Percentiles rank a stretch among this genome's conserved stretches.
Evolutionary conservation across 2,329 filamentous ascomycete species (phyloP).

Genomic region (Cladosporium sp.): DNA sequence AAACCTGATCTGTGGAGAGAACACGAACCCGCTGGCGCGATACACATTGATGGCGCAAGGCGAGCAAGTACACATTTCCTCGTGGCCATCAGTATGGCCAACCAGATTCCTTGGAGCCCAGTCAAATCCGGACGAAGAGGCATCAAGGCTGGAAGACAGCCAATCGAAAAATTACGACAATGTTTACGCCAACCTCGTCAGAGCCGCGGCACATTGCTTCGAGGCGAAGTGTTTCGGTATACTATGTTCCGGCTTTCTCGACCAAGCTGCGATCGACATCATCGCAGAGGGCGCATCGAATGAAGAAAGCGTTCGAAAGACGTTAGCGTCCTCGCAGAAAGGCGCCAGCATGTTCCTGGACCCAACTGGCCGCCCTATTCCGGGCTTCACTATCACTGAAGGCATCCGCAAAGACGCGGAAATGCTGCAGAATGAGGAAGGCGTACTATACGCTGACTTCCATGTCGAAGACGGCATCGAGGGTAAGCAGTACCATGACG

Average conservation of each 20-base stretch:
- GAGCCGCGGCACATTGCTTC: conserved; percentile 52
- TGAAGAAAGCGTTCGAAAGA: conserved; percentile 13
- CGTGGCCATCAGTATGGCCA: conserved; percentile 52
- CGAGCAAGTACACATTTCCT: conserved; percentile 51
- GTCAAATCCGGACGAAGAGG: neutral
- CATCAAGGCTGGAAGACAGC: neutral
- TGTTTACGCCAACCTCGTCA: conserved; percentile 45
- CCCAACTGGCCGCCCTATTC: conserved; percentile 39
- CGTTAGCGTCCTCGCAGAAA: conserved; percentile 35
- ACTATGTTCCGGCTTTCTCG: conserved; percentile 42
- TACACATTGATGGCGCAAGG: conserved; percentile 50
- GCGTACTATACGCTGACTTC: conserved; percentile 48
- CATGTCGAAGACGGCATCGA: conserved; percentile 47
- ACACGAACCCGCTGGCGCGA: conserved; percentile 49
- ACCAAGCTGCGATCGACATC: conserved; percentile 30
- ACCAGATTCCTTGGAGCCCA: conserved; percentile 27
- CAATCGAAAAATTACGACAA: conserved; percentile 46
- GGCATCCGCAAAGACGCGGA: conserved; percentile 16
- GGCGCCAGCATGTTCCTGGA: conserved; percentile 48
- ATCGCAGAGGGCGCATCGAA: conserved; percentile 22
- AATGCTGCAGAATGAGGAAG: conserved; percentile 42
- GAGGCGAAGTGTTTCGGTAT: conserved; percentile 54
- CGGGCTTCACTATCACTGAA: too few species aligned
- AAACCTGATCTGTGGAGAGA: conserved; percentile 51
- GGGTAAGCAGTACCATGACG: conserved; percentile 53